Evolutionary conservation across 768 basidiomycete species (phyloP).

Genomic region (Megacollybia marginata): DNA sequence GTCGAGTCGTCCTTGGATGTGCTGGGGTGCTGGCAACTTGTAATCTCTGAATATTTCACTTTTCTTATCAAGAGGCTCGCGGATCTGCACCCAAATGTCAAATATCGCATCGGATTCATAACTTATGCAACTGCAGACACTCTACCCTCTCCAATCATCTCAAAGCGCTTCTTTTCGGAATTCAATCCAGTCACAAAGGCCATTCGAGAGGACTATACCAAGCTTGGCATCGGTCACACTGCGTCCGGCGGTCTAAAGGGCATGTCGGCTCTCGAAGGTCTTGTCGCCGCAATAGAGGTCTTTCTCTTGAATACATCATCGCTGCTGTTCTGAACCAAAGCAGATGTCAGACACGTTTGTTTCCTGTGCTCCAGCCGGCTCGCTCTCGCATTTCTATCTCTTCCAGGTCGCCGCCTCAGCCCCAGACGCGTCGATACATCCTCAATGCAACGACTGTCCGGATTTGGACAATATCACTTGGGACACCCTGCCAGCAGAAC

Average conservation of each 20-base stretch:
- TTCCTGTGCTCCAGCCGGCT: slow-evolving; percentile 21
- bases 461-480: slow-evolving; percentile 46
- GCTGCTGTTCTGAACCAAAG: not conserved
- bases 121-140: slow-evolving; percentile 58
- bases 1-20: slow-evolving; percentile 55
- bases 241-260: slow-evolving; percentile 40
- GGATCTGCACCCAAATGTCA: not conserved
- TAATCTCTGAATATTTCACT: slow-evolving; percentile 40
- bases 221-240: slow-evolving; percentile 52
- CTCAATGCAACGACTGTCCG: slow-evolving; percentile 44
- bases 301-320: slow-evolving; percentile 3
- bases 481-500: slow-evolving; percentile 52
- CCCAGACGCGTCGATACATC: slow-evolving; percentile 48
- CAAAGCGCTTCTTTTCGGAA: slow-evolving; percentile 50
- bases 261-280: slow-evolving; percentile 64
- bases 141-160: slow-evolving; percentile 45
- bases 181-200: slow-evolving; percentile 31
- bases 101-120: slow-evolving; percentile 40
- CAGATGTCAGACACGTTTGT: slow-evolving; percentile 39
- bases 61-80: slow-evolving; percentile 45
- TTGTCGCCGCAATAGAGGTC: slow-evolving; percentile 67
- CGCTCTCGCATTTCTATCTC: slow-evolving; percentile 30
- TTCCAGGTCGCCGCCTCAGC: slow-evolving; percentile 54
- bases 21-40: slow-evolving; percentile 40
- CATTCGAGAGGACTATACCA: slow-evolving; percentile 33